Evolutionary conservation across 495 filamentous ascomycete genomes (phyloP), one percentile per base, ranked within the genome.

Genomic region (Xylaria flabelliformis): DNA sequence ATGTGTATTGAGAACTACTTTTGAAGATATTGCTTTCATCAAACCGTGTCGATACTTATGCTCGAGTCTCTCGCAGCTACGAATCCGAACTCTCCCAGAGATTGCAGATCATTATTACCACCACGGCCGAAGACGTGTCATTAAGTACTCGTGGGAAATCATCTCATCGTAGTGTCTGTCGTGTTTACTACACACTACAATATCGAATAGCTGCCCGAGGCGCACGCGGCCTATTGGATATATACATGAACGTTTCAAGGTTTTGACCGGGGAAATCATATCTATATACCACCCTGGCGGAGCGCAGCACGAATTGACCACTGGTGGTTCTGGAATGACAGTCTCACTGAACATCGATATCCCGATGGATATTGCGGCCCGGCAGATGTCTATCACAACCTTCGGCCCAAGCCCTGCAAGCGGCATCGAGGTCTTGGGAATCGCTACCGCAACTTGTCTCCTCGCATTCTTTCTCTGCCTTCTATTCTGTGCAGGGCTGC

Each of bases 381-480:
- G 59, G 7, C 48, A 64, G 21, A 53, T 71, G 61, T 56, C 69
- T 0, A 53, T 39, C 32, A 3, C 59, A 34, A 64, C 17, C 19
- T 56, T 56, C 48, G 50, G 46, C 13, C 59, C 44, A 21, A 63
- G 44, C 39, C 70, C 70, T 21, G 70, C 70, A 1, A 42, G 63
- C 32, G 21, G 53, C n/a, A n/a, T 67, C 26, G 70, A 72, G 53
- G 41, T 72, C 15, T 13, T 67, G 41, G 70, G 50, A 32, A 67
- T 72, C 29, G 70, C 63, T 24, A 51, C 53, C 7, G 53, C 70
- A 26, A 72, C 63, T 39, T 66, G 50, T n/a, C 51, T 72, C 42
- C 70, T 72, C 15, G 62, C 62, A 17, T 61, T 67, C 42, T 72
- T 72, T 34, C 62, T 72, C 13, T 72, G 36, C 19, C 1, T 36